A percentile compares a stretch with the other conserved stretches of the same genome.
Evolutionary conservation across 2,329 filamentous ascomycete species (phyloP).

Genomic region (Didymella sp.): DNA sequence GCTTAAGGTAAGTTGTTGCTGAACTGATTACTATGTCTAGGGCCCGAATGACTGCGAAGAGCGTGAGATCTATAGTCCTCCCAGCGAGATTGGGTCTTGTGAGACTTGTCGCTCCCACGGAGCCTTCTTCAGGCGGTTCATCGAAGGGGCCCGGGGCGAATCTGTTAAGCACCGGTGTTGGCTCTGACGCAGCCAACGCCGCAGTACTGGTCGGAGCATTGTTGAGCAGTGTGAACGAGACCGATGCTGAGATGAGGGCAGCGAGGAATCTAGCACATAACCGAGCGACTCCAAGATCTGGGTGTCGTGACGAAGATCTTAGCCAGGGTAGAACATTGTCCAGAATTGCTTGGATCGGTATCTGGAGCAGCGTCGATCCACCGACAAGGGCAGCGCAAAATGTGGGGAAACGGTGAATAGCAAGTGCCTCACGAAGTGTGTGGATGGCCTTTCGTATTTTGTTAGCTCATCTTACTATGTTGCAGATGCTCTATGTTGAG

Average conservation of each 20-base stretch:
- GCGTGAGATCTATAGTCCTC: constrained; percentile 79
- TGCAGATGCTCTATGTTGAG: neutral
- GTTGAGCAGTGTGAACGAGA: constrained; percentile 59
- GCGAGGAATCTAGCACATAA: constrained; percentile 52
- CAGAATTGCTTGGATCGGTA: constrained; percentile 37
- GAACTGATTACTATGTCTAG: constrained; percentile 68
- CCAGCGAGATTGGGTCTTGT: constrained; percentile 61
- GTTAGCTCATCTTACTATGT: neutral
- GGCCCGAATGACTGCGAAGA: constrained; percentile 78
- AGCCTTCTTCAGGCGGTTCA: constrained; percentile 32
- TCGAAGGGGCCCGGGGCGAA: constrained; percentile 33
- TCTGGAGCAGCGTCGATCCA: constrained; percentile 57
- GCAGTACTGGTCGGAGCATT: constrained; percentile 33
- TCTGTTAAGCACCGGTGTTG: constrained; percentile 16
- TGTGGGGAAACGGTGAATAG: constrained; percentile 58
- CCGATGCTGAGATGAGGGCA: constrained; percentile 58
- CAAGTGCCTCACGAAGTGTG: constrained; percentile 51
- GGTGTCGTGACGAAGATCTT: constrained; percentile 20
- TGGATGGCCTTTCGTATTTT: constrained; percentile 12
- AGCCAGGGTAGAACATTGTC: constrained; percentile 10
- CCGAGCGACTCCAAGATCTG: neutral
- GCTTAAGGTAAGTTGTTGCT: neutral
- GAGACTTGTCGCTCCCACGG: constrained; percentile 19
- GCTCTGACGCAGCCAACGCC: neutral
- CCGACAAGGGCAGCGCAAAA: constrained; percentile 61